Evolutionary conservation across 805 yeast genomes (phyloP).

Genomic region (Yarrowia sp.): DNA sequence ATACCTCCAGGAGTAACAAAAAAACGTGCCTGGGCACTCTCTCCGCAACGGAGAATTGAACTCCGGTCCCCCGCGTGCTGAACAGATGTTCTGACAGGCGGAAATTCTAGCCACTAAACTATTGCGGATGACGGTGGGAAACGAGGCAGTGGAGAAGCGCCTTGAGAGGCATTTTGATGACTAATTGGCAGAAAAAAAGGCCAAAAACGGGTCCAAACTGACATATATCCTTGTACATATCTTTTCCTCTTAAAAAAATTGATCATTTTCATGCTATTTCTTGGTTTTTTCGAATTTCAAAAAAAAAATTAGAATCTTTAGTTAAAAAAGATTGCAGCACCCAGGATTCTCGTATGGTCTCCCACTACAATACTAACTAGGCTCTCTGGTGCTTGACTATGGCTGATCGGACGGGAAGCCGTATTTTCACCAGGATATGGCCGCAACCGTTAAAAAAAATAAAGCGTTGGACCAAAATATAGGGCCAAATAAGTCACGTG

Average conservation of each 20-base stretch:
- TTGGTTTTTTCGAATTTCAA: too few species aligned
- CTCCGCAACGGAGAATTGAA: conserved; percentile 22
- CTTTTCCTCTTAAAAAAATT: too few species aligned
- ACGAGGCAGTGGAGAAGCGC: neutral
- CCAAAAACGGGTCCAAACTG: neutral
- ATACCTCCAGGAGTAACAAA: neutral
- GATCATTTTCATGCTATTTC: too few species aligned
- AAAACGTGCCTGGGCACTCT: neutral
- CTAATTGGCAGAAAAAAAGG: neutral
- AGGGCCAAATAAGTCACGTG: neutral
- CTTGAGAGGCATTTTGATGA: neutral
- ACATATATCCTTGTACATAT: neutral
- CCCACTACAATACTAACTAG: conserved; percentile 24
- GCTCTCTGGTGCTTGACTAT: conserved; percentile 23
- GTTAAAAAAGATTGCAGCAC: conserved; percentile 19
- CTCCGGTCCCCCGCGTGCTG: conserved; percentile 24
- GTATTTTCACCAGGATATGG: conserved; percentile 23
- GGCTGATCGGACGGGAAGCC: conserved; percentile 25
- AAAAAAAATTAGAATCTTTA: too few species aligned
- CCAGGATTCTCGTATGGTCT: conserved; percentile 23
- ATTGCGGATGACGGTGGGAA: conserved; percentile 29
- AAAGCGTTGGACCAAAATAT: neutral
- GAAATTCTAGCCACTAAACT: conserved; percentile 43
- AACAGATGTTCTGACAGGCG: conserved; percentile 37
- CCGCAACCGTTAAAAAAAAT: neutral